phyloP scores from a whole-genome alignment of 2,329 filamentous ascomycete species.

The Blumeria hordei region DNA sequence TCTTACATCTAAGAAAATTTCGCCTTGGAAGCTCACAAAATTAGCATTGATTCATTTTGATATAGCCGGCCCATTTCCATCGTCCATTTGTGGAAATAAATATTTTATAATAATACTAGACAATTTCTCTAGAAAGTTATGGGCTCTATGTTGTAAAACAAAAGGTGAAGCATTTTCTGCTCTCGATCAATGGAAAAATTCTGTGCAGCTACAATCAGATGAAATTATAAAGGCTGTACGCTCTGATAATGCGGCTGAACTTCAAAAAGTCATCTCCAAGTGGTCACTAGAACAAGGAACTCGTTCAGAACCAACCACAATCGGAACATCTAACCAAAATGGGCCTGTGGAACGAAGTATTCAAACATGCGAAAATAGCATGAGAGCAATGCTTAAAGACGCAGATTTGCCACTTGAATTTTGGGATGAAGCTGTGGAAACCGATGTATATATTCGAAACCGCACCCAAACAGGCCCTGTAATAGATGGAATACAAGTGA shows the following conservation, averaged over 20 bases:
- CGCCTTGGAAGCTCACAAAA: neutral
- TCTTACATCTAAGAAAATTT: neutral
- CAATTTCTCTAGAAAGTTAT: neutral
- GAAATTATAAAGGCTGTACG: neutral
- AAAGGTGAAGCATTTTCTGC: neutral
- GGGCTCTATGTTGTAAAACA: neutral
- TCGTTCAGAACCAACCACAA: neutral
- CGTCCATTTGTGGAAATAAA: neutral
- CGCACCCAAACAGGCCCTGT: conserved; percentile 1
- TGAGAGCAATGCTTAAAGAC: no score
- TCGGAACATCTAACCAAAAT: neutral
- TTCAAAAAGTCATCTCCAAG: neutral
- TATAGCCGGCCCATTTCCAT: neutral
- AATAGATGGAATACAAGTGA: neutral
- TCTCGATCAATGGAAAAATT: neutral
- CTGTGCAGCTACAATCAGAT: neutral
- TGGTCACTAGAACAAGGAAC: neutral
- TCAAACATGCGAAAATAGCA: no score
- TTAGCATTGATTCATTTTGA: neutral
- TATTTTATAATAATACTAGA: neutral
- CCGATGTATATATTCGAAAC: no score
- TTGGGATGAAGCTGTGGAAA: no score
- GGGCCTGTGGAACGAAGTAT: no score
- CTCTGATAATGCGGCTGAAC: neutral
- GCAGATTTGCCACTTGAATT: no score